phyloP scores from a whole-genome alignment of 2,329 filamentous ascomycete genomes.

The Didymella lethalis region DNA sequence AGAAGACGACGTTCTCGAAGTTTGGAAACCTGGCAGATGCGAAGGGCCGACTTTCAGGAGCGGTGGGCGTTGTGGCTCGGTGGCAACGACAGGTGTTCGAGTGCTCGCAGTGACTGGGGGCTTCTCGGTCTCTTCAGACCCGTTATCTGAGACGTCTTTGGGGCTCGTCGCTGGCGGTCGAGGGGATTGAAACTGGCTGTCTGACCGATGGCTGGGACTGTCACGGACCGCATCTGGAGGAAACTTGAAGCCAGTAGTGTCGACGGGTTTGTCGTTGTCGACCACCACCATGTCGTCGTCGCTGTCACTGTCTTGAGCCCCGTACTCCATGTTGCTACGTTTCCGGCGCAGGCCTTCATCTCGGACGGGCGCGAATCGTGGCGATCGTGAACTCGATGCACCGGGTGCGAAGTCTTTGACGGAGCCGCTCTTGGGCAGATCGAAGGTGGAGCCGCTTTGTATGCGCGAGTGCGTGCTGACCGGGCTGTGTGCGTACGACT shows the following conservation, averaged over 20 bases:
- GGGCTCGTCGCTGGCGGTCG: constrained; percentile 30
- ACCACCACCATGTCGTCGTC: constrained; percentile 43
- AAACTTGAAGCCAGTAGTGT: constrained; percentile 34
- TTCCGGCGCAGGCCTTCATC: constrained; percentile 32
- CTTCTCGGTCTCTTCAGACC: constrained; percentile 32
- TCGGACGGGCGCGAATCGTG: constrained; percentile 31
- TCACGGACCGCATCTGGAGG: constrained; percentile 36
- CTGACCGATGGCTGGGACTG: constrained; percentile 36
- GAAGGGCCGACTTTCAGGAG: constrained; percentile 56
- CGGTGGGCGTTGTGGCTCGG: constrained; percentile 49
- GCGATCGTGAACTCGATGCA: constrained; percentile 25
- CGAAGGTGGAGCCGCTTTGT: constrained; percentile 30
- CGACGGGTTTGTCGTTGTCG: constrained; percentile 31
- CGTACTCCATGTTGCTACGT: constrained; percentile 36
- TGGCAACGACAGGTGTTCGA: constrained; percentile 36
- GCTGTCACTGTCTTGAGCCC: constrained; percentile 42
- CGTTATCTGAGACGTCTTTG: constrained; percentile 36
- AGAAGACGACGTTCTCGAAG: constrained; percentile 56
- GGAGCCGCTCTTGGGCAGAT: constrained; percentile 29
- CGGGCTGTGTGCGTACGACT: constrained; percentile 37
- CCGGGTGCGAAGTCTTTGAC: constrained; percentile 27
- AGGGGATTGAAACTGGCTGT: constrained; percentile 34
- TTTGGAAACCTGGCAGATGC: constrained; percentile 58
- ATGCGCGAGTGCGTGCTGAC: constrained; percentile 35
- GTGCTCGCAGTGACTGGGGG: constrained; percentile 32